Evolutionary conservation across 139 green algal genomes (phyloP).

Genomic region (Chlorella sp.): DNA sequence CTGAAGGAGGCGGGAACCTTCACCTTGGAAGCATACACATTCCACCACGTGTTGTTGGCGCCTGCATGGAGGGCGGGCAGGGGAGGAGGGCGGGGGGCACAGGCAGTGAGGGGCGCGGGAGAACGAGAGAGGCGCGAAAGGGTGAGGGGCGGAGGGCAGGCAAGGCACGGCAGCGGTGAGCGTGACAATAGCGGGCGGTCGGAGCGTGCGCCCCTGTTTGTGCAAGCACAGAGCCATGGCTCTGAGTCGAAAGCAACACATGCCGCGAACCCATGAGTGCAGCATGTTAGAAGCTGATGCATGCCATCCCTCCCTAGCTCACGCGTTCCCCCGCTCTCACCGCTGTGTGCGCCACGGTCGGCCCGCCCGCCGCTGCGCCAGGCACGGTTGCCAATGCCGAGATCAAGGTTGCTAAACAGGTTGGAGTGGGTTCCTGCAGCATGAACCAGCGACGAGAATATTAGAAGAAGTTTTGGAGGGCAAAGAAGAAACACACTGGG

Average conservation of each 20-base stretch:
- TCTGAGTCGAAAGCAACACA: too few relatives aligned
- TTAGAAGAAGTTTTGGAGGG: too few relatives aligned
- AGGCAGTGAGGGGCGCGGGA: not conserved
- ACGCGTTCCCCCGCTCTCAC: not conserved
- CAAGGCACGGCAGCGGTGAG: not conserved
- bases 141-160: not conserved
- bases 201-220: too few relatives aligned
- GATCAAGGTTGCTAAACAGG: conserved; percentile 20
- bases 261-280: not conserved
- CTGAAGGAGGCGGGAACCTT: too few relatives aligned
- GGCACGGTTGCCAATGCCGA: not conserved
- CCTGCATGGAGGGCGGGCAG: not conserved
- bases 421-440: conserved; percentile 14
- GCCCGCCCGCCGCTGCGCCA: conserved; percentile 3
- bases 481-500: too few relatives aligned
- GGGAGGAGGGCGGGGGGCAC: not conserved
- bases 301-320: not conserved
- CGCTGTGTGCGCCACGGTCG: conserved; percentile 19
- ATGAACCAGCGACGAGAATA: not conserved
- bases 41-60: conserved; percentile 30
- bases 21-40: not conserved
- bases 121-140: not conserved
- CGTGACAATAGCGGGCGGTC: too few relatives aligned
- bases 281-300: too few relatives aligned
- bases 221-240: too few relatives aligned